Conservation (phyloP, 306 rosid genomes). For the Pyrus betulifolia region DNA sequence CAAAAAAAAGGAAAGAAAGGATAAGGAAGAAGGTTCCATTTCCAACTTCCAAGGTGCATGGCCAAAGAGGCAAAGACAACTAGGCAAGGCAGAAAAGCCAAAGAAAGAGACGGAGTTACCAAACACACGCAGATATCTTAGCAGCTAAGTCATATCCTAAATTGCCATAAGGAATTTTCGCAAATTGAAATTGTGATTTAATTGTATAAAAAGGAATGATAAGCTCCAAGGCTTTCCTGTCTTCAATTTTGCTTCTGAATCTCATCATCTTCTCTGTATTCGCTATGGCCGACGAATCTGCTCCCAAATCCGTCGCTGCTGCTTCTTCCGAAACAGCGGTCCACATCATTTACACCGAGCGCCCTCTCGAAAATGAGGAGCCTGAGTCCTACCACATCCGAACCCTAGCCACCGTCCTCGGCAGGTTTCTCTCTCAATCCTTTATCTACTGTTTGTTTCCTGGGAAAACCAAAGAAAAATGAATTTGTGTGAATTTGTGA, state of each 20-base stretch:
- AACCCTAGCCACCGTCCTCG: conserved; percentile 72
- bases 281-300: conserved; percentile 27
- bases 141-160: too few relatives aligned
- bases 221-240: neutral
- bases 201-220: neutral
- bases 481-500: neutral
- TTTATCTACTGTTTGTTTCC: conserved; percentile 10
- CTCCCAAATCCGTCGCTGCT: conserved; percentile 22
- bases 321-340: conserved; percentile 44
- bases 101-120: neutral
- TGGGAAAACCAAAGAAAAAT: neutral
- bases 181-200: neutral
- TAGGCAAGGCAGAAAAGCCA: neutral
- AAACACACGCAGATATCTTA: too few relatives aligned
- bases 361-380: conserved; percentile 46
- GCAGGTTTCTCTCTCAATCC: conserved; percentile 22
- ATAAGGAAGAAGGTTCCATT: too few relatives aligned
- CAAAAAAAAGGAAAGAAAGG: too few relatives aligned
- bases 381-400: conserved; percentile 74
- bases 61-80: too few relatives aligned
- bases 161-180: too few relatives aligned
- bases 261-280: neutral
- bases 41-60: too few relatives aligned
- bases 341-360: conserved; percentile 78
- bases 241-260: neutral